Base-by-base conservation (phyloP, 192 early-diverging fungal species). In the Coemansia sp. region DNA sequence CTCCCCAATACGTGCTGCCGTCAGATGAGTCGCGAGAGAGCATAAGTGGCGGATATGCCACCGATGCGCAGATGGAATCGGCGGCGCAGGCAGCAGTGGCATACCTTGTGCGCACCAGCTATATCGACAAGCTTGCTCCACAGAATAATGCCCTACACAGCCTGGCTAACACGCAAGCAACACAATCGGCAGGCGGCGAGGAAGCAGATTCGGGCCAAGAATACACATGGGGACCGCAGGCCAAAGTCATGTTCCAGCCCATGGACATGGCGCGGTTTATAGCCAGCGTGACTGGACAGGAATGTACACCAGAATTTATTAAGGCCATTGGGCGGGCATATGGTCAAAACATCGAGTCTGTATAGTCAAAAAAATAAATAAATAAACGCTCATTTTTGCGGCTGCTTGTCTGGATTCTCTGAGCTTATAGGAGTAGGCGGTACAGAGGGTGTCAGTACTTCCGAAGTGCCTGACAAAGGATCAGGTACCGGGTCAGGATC, bases 241-340 rank as follows among this genome's bases (percentile, higher is more conserved):
- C 75, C 18, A 68, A 64, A 39, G 57, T 53, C 49, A 43, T 48
- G 16, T 78, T 78, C 35, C 39, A 63, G 57, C 69, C 65, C 31
- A 48, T 71, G 23, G 75, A 78, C 16, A 78, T 78, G 64, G 69
- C 57, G 6, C 69, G 65, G 44, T 72, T 78, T 36, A 67, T 78
- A 16, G 75, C 75, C 1, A 61, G 48, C 3, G 30, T 64, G 38
- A 56, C 69, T 3, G 75, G 54, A 46, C 53, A 68, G 41, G 75
- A 78, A 33, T 78, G 75, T 56, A 64, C 43, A 5, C 38, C 43
- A 8, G 75, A 68, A 3, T 72, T 78, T 57, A 30, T 78, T 26
- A 68, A 64, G 46, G 59, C 61, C 10, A 49, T 78, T 35, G 53
- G 61, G 19, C 64, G 75, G 44, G 75, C 75, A n/a, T 77, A 61